Evolutionary conservation across 2,329 filamentous ascomycete genomes (phyloP).

Genomic region (Fusarium torulosum): DNA sequence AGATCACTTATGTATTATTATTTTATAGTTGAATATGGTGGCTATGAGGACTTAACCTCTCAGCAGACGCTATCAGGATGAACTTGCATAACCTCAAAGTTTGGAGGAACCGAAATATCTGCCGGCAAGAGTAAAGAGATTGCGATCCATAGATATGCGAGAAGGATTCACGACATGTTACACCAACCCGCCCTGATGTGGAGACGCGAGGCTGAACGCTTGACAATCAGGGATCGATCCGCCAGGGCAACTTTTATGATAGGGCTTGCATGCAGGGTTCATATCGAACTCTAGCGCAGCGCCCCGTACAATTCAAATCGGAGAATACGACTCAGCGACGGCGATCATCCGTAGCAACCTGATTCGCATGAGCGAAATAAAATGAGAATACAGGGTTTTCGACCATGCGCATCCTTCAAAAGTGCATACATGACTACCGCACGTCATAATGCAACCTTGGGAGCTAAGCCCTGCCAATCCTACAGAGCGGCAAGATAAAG

Average conservation of each 20-base stretch:
- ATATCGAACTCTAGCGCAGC: too few relatives aligned
- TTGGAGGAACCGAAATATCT: not conserved
- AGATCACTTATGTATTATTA: not conserved
- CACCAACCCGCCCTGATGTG: not conserved
- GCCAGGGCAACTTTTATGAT: not conserved
- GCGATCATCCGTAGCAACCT: not conserved
- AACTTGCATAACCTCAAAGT: not conserved
- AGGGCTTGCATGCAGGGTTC: not conserved
- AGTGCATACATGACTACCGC: not conserved
- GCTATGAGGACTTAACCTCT: not conserved
- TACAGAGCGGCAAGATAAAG: not conserved
- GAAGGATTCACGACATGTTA: not conserved
- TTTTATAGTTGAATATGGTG: not conserved
- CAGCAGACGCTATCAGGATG: not conserved
- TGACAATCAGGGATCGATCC: not conserved
- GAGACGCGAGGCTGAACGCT: not conserved
- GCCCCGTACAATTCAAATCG: too few relatives aligned
- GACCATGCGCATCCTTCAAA: not conserved
- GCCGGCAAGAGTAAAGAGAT: not conserved
- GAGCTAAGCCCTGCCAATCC: not conserved
- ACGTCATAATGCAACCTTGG: conserved; percentile 3
- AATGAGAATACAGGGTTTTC: conserved; percentile 1
- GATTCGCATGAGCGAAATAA: not conserved
- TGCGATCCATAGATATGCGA: conserved; percentile 9
- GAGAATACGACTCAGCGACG: too few relatives aligned